Evolutionary conservation across 176 grass and related monocot genomes (phyloP).

Genomic region (Oryza meridionalis): DNA sequence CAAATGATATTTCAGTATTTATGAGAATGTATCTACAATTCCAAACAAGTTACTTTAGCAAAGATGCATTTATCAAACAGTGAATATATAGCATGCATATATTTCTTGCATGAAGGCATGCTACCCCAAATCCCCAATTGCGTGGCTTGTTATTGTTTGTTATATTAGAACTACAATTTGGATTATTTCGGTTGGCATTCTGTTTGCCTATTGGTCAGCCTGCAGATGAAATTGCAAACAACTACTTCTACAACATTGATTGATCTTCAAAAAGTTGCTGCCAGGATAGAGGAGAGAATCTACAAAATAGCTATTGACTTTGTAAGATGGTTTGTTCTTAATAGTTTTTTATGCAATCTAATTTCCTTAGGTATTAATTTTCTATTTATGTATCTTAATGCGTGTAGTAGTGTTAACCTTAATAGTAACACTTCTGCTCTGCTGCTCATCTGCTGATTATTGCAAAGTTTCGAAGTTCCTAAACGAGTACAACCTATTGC

Average conservation of each 20-base stretch:
- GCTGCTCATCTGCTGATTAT: not conserved
- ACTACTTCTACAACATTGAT: not conserved
- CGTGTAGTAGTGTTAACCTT: not conserved
- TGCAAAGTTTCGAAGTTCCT: not conserved
- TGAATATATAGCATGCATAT: not conserved
- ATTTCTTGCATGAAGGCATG: not conserved
- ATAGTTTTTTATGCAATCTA: not conserved
- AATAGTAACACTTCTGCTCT: not conserved
- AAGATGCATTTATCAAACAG: not conserved
- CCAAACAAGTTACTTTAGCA: not conserved
- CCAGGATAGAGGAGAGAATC: not conserved
- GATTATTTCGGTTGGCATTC: not conserved
- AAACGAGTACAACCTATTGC: not conserved
- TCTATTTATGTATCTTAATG: not conserved
- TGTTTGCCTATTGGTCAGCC: not conserved
- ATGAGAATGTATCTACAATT: not conserved
- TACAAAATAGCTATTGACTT: not conserved
- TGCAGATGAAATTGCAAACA: not conserved
- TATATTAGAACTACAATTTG: not conserved
- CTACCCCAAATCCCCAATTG: too few species aligned
- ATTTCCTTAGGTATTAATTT: not conserved
- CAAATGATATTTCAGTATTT: not conserved
- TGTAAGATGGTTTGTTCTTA: not conserved
- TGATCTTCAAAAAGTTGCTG: slow-evolving; percentile 22
- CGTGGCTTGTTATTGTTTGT: not conserved